phyloP scores from a whole-genome alignment of 225 moss, liverwort and hornwort genomes.

The Bryoerythrophyllum caledonicum region DNA sequence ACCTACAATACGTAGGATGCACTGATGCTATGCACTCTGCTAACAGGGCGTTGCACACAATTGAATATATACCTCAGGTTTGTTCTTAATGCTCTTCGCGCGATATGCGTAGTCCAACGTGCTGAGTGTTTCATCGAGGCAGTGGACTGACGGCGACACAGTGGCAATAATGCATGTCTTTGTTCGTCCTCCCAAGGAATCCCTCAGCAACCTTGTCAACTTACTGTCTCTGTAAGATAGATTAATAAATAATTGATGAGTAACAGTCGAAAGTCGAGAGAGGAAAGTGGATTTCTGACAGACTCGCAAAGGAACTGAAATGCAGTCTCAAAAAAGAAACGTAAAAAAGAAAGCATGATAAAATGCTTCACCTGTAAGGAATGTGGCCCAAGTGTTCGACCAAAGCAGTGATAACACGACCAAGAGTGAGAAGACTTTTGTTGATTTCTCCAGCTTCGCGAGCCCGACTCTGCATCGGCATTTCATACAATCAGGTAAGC shows the following conservation, averaged over 20 bases:
- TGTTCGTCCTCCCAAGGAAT: slow-evolving; percentile 91
- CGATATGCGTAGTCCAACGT: slow-evolving; percentile 96
- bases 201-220: slow-evolving; percentile 84
- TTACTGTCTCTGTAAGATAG: slow-evolving; percentile 76
- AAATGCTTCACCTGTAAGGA: slow-evolving; percentile 66
- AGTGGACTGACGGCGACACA: slow-evolving; percentile 92
- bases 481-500: background rate
- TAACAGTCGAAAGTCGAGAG: too few relatives aligned
- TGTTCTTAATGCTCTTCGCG: slow-evolving; percentile 94
- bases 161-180: slow-evolving; percentile 99
- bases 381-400: slow-evolving; percentile 96
- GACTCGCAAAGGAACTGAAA: background rate
- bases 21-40: fast-evolving
- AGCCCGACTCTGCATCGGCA: slow-evolving; percentile 64
- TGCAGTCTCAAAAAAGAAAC: too few relatives aligned
- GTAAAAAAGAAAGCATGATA: background rate
- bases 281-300: too few relatives aligned
- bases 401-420: slow-evolving; percentile 91
- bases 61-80: slow-evolving; percentile 66
- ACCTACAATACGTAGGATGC: background rate
- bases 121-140: slow-evolving; percentile 93
- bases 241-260: background rate
- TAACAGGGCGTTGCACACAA: background rate
- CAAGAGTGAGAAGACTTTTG: slow-evolving; percentile 88
- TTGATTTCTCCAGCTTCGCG: slow-evolving; percentile 98